Evolutionary conservation across 2,329 filamentous ascomycete genomes (phyloP).

Genomic region (Pseudopithomyces maydicus): DNA sequence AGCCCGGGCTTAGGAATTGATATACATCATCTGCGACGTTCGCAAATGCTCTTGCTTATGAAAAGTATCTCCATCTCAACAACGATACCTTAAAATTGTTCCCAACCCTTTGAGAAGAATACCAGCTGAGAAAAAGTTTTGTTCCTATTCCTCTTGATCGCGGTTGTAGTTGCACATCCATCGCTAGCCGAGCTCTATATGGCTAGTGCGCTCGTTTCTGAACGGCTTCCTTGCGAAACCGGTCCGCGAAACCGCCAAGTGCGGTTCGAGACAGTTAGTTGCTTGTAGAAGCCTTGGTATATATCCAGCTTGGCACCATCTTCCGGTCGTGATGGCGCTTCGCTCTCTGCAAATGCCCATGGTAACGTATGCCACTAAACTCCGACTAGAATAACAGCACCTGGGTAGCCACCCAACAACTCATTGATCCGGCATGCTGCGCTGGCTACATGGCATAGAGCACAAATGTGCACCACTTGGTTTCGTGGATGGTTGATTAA

Average conservation of each 20-base stretch:
- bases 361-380: no score
- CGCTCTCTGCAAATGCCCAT: neutral
- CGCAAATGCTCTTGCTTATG: no score
- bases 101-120: no score
- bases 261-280: neutral
- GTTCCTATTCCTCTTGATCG: neutral
- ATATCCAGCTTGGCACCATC: neutral
- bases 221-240: neutral
- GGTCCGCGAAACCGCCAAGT: constrained; percentile 5
- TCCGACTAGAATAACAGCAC: no score
- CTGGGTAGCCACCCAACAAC: no score
- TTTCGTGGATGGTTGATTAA: neutral
- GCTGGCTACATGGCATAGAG: no score
- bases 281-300: neutral
- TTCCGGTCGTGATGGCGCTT: neutral
- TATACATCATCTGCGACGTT: no score
- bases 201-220: neutral
- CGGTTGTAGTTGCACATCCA: neutral
- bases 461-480: no score
- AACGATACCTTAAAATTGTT: neutral
- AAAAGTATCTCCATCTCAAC: neutral
- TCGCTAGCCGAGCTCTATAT: neutral
- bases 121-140: neutral
- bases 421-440: neutral
- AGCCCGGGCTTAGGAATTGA: no score